These are phyloP conservation scores for Stephania yunnanensis DNA, from an alignment of 164 flowering plant species.

Conservation along the genomic window DNA sequence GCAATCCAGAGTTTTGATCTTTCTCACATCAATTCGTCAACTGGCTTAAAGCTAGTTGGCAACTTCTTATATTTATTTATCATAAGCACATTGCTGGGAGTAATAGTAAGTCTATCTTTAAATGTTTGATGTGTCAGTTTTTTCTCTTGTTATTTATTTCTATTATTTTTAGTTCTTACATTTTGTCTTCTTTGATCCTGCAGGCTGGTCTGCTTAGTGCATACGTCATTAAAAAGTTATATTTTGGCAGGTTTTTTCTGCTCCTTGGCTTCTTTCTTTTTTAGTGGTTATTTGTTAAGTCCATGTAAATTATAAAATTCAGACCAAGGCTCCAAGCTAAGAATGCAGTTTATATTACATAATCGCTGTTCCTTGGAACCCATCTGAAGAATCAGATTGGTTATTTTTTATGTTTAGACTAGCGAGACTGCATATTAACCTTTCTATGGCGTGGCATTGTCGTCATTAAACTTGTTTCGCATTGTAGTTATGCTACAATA, in stretches of 20 bases:
- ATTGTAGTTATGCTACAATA: neutral
- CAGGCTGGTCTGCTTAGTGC: conserved; percentile 82
- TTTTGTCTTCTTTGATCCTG: conserved; percentile 13
- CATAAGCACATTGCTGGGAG: conserved; percentile 73
- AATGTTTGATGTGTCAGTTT: neutral
- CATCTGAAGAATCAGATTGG: neutral
- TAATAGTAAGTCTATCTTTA: conserved; percentile 16
- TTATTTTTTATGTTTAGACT: neutral
- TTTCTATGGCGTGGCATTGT: too few species aligned
- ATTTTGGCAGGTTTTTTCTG: conserved; percentile 62
- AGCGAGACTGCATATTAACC: neutral
- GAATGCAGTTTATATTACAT: neutral
- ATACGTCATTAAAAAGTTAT: conserved; percentile 62
- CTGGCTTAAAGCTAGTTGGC: conserved; percentile 45
- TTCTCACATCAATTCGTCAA: conserved; percentile 29
- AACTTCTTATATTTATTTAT: conserved; percentile 60
- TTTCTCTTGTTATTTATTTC: neutral
- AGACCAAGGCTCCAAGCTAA: neutral
- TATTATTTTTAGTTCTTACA: neutral
- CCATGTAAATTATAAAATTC: neutral
- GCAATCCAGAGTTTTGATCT: conserved; percentile 77
- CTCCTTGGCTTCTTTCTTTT: neutral
- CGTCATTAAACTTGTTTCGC: neutral
- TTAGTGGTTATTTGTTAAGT: neutral
- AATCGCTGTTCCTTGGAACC: neutral